Percentiles rank a stretch among this genome's conserved stretches.
Conservation (phyloP, 1,284 basidiomycete genomes). For the Stygiomarasmius scandens region DNA sequence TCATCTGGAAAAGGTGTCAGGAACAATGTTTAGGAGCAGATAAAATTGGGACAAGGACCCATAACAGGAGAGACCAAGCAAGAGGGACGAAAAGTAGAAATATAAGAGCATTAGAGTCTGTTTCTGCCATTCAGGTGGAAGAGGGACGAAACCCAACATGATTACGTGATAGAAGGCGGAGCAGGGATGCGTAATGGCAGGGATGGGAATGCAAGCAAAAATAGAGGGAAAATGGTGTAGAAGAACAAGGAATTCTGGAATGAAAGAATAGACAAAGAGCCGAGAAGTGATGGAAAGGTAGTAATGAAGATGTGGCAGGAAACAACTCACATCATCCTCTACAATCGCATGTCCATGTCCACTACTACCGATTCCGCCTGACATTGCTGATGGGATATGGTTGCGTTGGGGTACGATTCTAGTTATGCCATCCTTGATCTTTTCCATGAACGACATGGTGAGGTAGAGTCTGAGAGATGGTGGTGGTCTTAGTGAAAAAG, state of each 20-base stretch:
- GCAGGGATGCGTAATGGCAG: slow-evolving; percentile 13
- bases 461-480: not conserved
- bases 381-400: slow-evolving; percentile 35
- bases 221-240: not conserved
- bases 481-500: not conserved
- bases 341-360: slow-evolving; percentile 62
- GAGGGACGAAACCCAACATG: slow-evolving; percentile 41
- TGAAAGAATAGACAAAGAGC: slow-evolving; percentile 2
- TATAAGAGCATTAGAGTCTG: slow-evolving; percentile 40
- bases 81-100: slow-evolving; percentile 65
- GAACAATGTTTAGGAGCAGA: slow-evolving; percentile 11
- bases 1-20: slow-evolving; percentile 58
- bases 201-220: not conserved
- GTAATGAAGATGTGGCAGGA: slow-evolving; percentile 14
- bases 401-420: slow-evolving; percentile 40
- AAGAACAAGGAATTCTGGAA: not conserved
- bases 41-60: slow-evolving; percentile 50
- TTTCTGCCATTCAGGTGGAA: slow-evolving; percentile 30
- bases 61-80: slow-evolving; percentile 64
- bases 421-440: slow-evolving; percentile 35
- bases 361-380: slow-evolving; percentile 54
- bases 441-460: slow-evolving; percentile 10
- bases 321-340: slow-evolving; percentile 67
- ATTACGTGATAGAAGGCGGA: slow-evolving; percentile 57
- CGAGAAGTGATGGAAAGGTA: slow-evolving; percentile 14